Evolutionary conservation across 768 basidiomycete genomes (phyloP), one percentile per base, ranked within the genome.

Genomic region (Trametes coccinea): DNA sequence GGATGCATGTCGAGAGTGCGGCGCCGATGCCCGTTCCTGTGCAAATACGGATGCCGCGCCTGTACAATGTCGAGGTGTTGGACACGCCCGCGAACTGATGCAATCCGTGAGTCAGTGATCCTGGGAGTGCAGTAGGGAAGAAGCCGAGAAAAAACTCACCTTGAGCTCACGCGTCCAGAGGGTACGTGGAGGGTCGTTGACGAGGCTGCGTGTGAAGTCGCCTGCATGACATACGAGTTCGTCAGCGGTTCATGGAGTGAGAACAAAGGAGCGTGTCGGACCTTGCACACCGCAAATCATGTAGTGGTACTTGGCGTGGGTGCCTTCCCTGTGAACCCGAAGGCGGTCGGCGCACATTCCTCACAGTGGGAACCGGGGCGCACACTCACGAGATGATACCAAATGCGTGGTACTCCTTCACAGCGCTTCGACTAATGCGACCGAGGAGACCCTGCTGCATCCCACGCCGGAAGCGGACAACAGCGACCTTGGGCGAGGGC

Each of bases 391-490:
- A 89, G 60, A 92, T 81, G 62, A 88, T 86, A 55, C 89, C 90
- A 62, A 92, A 92, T 34, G 89, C 88, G 71, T 92, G 90, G 72
- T 91, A 92, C 72, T 92, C 90, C 87, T 85, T 84, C 63, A 91
- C 79, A 34, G 86, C 80, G 17, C 83, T 83, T 39, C 89, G 87
- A 63, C 87, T 87, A 75, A 92, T 82, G 57, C 90, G 83, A 22
- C 85, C 85, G 37, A 92, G 78, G 31, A 92, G 78, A 59, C 90
- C 89, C 71, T 92, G 90, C 70, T 91, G 90, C 89, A 92, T 92
- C 53, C 90, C 90, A 67, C 90, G 84, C 72, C 85, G 79, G 75
- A 92, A 91, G 34, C 89, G 87, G 67, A 92, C 78, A 62, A 92
- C 80, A 5, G 89, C 90, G 6, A 89, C 90, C 71, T 91, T 92